A percentile compares a stretch with the other conserved stretches of the same genome.
phyloP scores from a whole-genome alignment of 768 basidiomycete genomes.

The Boletus rubroflammeus region DNA sequence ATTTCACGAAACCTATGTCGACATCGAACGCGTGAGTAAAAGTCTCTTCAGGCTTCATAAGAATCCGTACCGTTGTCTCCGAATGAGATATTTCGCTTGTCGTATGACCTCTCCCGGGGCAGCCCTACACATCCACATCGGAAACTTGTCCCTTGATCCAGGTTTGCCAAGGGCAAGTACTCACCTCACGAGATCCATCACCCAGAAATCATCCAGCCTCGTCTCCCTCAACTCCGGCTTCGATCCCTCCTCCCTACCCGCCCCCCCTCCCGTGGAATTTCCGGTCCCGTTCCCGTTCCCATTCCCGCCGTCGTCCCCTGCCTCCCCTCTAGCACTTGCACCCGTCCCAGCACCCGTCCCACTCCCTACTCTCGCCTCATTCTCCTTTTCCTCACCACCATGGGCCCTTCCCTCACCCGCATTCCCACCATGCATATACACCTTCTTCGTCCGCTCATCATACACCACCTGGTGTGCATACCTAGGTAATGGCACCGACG shows the following conservation, averaged over 20 bases:
- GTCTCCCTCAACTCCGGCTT: constrained; percentile 32
- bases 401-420: constrained; percentile 40
- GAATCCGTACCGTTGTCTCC: constrained; percentile 64
- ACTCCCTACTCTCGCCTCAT: background rate
- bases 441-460: constrained; percentile 49
- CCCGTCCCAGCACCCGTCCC: background rate
- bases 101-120: constrained; percentile 60
- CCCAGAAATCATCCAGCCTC: constrained; percentile 77
- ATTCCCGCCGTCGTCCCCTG: background rate
- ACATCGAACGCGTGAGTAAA: background rate
- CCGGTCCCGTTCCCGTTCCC: background rate
- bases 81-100: constrained; percentile 57
- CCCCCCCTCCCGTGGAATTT: constrained; percentile 16
- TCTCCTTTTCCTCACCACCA: constrained; percentile 26
- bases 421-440: constrained; percentile 79
- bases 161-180: constrained; percentile 6
- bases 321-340: background rate
- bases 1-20: constrained; percentile 72
- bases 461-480: constrained; percentile 82
- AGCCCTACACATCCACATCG: constrained; percentile 40
- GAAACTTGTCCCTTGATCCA: background rate
- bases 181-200: constrained; percentile 64
- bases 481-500: constrained; percentile 49
- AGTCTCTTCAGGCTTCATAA: background rate
- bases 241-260: constrained; percentile 5